Conservation (phyloP, 176 grass and related monocot genomes). For the Hordeum marinum region DNA sequence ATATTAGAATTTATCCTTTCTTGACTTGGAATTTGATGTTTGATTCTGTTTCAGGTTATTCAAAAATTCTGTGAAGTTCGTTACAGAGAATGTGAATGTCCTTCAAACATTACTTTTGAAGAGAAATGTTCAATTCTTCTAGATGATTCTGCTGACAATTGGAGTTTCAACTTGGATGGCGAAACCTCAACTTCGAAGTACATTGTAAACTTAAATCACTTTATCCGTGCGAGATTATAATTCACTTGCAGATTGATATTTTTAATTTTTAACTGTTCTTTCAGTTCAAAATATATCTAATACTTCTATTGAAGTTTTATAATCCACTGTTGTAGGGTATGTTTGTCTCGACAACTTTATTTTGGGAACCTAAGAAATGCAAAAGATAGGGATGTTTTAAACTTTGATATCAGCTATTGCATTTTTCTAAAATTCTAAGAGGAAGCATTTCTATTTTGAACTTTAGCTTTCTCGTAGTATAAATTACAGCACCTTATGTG, state of each 20-base stretch:
- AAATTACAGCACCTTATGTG: neutral
- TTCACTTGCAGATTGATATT: slow-evolving; percentile 26
- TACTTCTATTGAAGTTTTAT: slow-evolving; percentile 1
- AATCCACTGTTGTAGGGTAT: neutral
- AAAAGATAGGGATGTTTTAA: slow-evolving; percentile 4
- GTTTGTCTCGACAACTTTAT: neutral
- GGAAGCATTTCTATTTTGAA: neutral
- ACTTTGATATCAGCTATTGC: neutral
- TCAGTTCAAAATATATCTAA: neutral
- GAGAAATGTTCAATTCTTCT: slow-evolving; percentile 73
- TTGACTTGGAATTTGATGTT: slow-evolving; percentile 14
- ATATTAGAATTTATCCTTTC: neutral
- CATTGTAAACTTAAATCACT: slow-evolving; percentile 85
- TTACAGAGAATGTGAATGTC: slow-evolving; percentile 45
- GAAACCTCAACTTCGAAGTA: slow-evolving; percentile 89
- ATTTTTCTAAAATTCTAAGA: neutral
- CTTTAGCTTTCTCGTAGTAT: slow-evolving; percentile 13
- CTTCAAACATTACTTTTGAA: slow-evolving; percentile 44
- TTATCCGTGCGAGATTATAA: slow-evolving; percentile 19
- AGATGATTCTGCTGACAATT: slow-evolving; percentile 65
- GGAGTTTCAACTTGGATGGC: slow-evolving; percentile 72
- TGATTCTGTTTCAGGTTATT: slow-evolving; percentile 62
- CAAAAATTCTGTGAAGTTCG: slow-evolving; percentile 80
- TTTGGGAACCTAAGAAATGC: neutral
- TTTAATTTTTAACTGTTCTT: slow-evolving; percentile 9